These are phyloP conservation scores for Leccinum pachyderme DNA, from an alignment of 1,284 basidiomycete genomes.

Conservation along the genomic window DNA sequence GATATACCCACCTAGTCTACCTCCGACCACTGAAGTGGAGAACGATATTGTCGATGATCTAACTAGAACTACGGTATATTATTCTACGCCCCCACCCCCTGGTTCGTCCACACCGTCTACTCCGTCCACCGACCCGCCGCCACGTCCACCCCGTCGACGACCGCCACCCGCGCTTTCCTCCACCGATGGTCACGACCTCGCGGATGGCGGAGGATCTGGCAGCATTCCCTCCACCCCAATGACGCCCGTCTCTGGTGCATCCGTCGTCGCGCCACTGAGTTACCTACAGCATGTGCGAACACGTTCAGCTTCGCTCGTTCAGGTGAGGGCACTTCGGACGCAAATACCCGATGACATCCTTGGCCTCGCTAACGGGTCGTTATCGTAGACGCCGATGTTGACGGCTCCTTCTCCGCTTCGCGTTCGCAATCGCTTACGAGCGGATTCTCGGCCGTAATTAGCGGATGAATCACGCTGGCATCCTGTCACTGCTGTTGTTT, in stretches of 20 bases:
- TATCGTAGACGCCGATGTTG: not conserved
- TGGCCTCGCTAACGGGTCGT: not conserved
- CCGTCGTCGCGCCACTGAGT: not conserved
- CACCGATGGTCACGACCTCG: constrained; percentile 1
- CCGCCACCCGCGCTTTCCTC: constrained; percentile 3
- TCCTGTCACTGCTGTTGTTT: not conserved
- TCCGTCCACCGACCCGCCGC: constrained; percentile 29
- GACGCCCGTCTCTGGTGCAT: not conserved
- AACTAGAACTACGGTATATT: not conserved
- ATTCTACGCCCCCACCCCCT: not conserved
- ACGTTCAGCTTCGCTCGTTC: not conserved
- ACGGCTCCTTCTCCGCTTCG: not conserved
- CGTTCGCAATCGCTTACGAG: not conserved
- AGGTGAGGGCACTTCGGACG: not conserved
- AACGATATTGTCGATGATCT: not conserved
- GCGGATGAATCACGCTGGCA: not conserved
- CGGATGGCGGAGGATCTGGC: not conserved
- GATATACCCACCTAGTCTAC: constrained; percentile 12
- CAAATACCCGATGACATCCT: not conserved
- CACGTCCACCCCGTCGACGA: constrained; percentile 36
- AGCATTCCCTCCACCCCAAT: not conserved
- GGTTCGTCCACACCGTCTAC: not conserved
- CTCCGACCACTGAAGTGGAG: constrained; percentile 5
- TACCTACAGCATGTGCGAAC: not conserved
- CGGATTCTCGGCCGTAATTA: not conserved